Evolutionary conservation across 2,329 filamentous ascomycete species (phyloP).

Genomic region (Trichoderma koningiopsis): DNA sequence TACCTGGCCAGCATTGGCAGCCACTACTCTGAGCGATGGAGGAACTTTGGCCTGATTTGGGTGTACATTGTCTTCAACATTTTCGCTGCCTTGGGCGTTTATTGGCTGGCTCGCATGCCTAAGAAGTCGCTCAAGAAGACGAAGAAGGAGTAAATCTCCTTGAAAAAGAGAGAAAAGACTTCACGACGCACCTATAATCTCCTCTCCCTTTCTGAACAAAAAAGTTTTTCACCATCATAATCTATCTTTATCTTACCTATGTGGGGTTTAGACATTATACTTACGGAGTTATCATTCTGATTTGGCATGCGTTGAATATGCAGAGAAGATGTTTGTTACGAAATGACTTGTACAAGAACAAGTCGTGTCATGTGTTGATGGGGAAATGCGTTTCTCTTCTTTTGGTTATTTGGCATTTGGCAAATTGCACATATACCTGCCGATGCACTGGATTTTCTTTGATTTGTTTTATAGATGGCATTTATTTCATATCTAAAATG

Average conservation of each 20-base stretch:
- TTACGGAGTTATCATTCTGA: conserved; percentile 10
- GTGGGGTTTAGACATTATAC: conserved; percentile 10
- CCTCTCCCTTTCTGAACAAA: not conserved
- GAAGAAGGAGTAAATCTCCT: conserved; percentile 31
- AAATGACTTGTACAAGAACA: conserved; percentile 9
- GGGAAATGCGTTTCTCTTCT: not conserved
- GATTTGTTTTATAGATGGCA: conserved; percentile 13
- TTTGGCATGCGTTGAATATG: not conserved
- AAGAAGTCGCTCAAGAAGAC: conserved; percentile 48
- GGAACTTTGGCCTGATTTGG: conserved; percentile 67
- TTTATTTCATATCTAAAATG: not conserved
- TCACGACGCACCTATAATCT: not conserved
- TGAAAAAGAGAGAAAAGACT: not conserved
- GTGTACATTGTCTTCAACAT: conserved; percentile 62
- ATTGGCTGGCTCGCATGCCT: conserved; percentile 56
- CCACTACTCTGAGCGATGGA: conserved; percentile 63
- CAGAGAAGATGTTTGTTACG: not conserved
- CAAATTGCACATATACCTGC: conserved; percentile 17
- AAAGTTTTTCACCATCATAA: conserved; percentile 13
- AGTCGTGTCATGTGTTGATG: not conserved
- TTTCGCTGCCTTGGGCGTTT: conserved; percentile 55
- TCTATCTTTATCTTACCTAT: not conserved
- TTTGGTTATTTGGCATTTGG: conserved; percentile 11
- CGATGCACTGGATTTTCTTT: conserved; percentile 13
- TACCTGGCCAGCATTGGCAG: conserved; percentile 53